Conservation (phyloP, 768 basidiomycete species). For the Epithele typhae region DNA sequence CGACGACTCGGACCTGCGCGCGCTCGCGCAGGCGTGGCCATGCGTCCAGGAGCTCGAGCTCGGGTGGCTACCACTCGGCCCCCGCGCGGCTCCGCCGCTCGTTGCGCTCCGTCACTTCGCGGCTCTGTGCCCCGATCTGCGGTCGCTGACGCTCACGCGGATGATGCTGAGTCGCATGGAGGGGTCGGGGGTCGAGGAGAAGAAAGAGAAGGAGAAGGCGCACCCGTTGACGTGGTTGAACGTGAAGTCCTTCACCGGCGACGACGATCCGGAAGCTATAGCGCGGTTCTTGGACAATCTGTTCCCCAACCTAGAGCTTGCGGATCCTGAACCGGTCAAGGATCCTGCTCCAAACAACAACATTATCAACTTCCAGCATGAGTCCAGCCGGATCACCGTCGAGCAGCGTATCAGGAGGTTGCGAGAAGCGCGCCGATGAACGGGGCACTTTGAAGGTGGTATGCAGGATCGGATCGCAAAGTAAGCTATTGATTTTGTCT, state of each 20-base stretch:
- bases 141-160: neutral
- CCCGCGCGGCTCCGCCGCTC: neutral
- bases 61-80: neutral
- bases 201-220: neutral
- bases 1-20: neutral
- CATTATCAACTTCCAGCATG: no score
- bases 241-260: neutral
- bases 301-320: constrained; percentile 6
- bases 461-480: no score
- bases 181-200: no score
- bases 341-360: no score
- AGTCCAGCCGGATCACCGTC: no score
- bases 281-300: constrained; percentile 7
- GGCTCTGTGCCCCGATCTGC: constrained; percentile 7
- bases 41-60: neutral
- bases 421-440: no score
- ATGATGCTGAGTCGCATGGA: constrained; percentile 4
- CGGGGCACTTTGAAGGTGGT: no score
- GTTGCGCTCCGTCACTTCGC: constrained; percentile 3
- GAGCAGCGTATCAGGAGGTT: no score
- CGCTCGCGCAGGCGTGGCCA: neutral
- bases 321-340: neutral
- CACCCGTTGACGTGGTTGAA: constrained; percentile 2
- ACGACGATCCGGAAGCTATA: neutral
- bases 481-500: no score